These are phyloP conservation scores for Escovopsis sp. DNA, from an alignment of 2,329 filamentous ascomycete species.

Conservation along the genomic window DNA sequence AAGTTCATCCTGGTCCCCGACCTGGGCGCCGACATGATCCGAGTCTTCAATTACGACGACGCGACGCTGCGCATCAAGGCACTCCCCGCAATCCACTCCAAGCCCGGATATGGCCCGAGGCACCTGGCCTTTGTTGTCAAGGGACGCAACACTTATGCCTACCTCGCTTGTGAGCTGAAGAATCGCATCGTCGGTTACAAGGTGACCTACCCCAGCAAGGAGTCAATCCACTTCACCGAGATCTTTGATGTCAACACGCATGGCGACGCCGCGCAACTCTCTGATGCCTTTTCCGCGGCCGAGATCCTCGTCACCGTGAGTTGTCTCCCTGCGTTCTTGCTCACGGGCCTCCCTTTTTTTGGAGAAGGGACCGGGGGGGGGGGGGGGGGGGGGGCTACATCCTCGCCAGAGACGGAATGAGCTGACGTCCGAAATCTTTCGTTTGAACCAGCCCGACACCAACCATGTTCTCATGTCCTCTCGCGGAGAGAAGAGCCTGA, in stretches of 20 bases:
- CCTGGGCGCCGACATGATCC: slow-evolving; percentile 48
- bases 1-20: slow-evolving; percentile 51
- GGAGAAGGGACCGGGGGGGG: too few species aligned
- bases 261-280: slow-evolving; percentile 26
- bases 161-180: slow-evolving; percentile 45
- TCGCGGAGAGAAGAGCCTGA: slow-evolving; percentile 44
- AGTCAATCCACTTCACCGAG: slow-evolving; percentile 29
- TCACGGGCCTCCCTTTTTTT: background rate
- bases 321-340: slow-evolving; percentile 3
- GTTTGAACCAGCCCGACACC: slow-evolving; percentile 35
- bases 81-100: slow-evolving; percentile 24
- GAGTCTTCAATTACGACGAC: slow-evolving; percentile 33
- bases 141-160: slow-evolving; percentile 35
- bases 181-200: slow-evolving; percentile 43
- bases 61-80: slow-evolving; percentile 29
- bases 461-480: slow-evolving; percentile 54
- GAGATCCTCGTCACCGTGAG: slow-evolving; percentile 46
- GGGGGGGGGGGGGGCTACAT: too few species aligned
- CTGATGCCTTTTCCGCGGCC: slow-evolving; percentile 30
- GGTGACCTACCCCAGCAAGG: slow-evolving; percentile 31
- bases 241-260: slow-evolving; percentile 34
- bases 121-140: slow-evolving; percentile 44
- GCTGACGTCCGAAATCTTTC: background rate
- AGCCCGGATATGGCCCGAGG: slow-evolving; percentile 46
- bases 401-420: too few species aligned